Evolutionary conservation across 768 basidiomycete species (phyloP), one percentile per base, ranked within the genome.

Genomic region (Termitomyces sp.): DNA sequence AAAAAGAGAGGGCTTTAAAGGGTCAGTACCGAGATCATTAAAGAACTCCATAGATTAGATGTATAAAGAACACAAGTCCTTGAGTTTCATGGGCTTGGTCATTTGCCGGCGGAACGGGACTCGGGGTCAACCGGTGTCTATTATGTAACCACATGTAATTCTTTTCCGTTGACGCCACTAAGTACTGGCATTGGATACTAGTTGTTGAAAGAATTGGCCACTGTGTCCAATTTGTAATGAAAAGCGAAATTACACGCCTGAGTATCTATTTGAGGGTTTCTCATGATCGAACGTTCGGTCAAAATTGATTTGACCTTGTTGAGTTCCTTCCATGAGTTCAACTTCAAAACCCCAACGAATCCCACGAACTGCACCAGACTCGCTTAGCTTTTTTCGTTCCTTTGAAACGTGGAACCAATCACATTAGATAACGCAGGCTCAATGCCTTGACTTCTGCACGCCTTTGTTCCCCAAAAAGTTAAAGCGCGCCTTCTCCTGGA

Each of bases 1-100:
- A 65, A 96, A 98, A 14, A 97, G 72, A 12, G 90, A 90, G 2
- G 90, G 90, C 61, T 88, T 88, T 47, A 85, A 72, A 24, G 88
- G 80, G 66, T 92, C 87, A 9, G 80, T 78, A 31, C 88, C 89
- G 7, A 84, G 74, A 64, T 89, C 86, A 64, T 87, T 87, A 73
- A 88, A 89, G 76, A 92, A 92, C 68, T 92, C 87, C 90, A 92
- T 92, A 27, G 55, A 36, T 53, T 53, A 59, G 24, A 34, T 31
- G 36, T 51, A 54, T 18, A 27, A 20, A 39, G 48, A 39, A 24
- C 46, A 41, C 24, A 37, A 42, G 59, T 58, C 39, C 57, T 39
- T 54, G 46, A 55, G 34, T 22, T 50, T 46, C 61, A 59, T 63
- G 56, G 14, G 18, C 18, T 5, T 5, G 53, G 55, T 16, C 43